Conservation (phyloP, 2,329 filamentous ascomycete genomes). For the Camillea tinctor region DNA sequence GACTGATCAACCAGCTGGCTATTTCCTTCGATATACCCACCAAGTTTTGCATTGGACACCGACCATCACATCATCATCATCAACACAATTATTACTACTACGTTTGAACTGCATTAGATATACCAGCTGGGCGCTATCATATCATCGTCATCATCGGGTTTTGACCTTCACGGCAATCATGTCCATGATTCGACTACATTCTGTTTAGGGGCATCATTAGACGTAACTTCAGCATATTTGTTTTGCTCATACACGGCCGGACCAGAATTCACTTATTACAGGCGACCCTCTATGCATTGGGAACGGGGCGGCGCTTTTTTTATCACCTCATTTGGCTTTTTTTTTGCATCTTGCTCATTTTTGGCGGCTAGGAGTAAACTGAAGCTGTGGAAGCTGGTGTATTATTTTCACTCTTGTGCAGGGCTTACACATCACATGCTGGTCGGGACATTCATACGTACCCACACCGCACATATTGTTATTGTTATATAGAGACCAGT, state of each 20-base stretch:
- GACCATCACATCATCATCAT: no score
- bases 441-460: background rate
- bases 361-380: background rate
- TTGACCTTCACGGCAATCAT: background rate
- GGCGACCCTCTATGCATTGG: background rate
- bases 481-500: no score
- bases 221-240: background rate
- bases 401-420: background rate
- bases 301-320: background rate
- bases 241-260: background rate
- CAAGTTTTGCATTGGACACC: background rate
- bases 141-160: background rate
- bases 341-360: background rate
- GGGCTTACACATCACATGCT: background rate
- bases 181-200: background rate
- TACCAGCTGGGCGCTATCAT: background rate
- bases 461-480: no score
- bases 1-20: slow-evolving; percentile 7
- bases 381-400: background rate
- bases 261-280: background rate
- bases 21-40: background rate
- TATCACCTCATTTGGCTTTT: background rate
- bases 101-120: background rate
- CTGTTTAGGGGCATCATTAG: background rate
- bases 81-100: background rate